phyloP scores from a whole-genome alignment of 768 basidiomycete species.

The Lactarius vividus region DNA sequence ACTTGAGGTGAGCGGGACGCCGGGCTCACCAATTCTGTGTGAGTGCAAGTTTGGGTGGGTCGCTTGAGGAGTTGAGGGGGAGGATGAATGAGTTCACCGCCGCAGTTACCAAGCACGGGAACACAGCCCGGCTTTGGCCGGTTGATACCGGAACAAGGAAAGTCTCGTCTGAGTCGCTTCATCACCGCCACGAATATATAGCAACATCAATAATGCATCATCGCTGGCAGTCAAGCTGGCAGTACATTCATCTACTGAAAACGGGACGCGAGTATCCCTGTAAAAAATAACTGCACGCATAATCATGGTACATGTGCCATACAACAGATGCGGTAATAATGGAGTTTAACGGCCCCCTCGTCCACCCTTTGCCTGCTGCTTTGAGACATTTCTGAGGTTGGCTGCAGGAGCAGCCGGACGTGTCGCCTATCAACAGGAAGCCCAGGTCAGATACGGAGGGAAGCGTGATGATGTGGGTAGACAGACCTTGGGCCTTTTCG shows the following conservation, averaged over 20 bases:
- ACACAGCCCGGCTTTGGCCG: slow-evolving; percentile 16
- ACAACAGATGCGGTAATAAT: slow-evolving; percentile 9
- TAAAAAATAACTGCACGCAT: not conserved
- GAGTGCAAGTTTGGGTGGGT: slow-evolving; percentile 8
- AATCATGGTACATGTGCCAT: slow-evolving; percentile 21
- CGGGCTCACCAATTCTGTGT: slow-evolving; percentile 22
- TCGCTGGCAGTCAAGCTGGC: not conserved
- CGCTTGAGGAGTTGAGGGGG: slow-evolving; percentile 11
- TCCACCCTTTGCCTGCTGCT: slow-evolving; percentile 95
- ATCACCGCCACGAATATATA: not conserved
- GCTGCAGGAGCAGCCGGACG: slow-evolving; percentile 49
- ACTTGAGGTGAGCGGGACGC: slow-evolving; percentile 8
- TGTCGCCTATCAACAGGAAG: slow-evolving; percentile 45
- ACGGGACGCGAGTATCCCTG: not conserved
- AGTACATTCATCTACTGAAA: not conserved
- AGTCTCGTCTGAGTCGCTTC: not conserved
- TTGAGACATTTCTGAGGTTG: slow-evolving; percentile 79
- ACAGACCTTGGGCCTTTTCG: slow-evolving; percentile 80
- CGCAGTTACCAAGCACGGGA: slow-evolving; percentile 7
- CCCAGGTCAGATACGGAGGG: not conserved
- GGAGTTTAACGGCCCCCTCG: slow-evolving; percentile 65
- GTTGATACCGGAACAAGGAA: not conserved
- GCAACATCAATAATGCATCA: not conserved
- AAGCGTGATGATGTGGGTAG: not conserved
- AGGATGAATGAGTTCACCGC: not conserved